Percentiles rank a stretch among this genome's conserved stretches.
phyloP scores from a whole-genome alignment of 805 yeast species.

The Metschnikowia similis region DNA sequence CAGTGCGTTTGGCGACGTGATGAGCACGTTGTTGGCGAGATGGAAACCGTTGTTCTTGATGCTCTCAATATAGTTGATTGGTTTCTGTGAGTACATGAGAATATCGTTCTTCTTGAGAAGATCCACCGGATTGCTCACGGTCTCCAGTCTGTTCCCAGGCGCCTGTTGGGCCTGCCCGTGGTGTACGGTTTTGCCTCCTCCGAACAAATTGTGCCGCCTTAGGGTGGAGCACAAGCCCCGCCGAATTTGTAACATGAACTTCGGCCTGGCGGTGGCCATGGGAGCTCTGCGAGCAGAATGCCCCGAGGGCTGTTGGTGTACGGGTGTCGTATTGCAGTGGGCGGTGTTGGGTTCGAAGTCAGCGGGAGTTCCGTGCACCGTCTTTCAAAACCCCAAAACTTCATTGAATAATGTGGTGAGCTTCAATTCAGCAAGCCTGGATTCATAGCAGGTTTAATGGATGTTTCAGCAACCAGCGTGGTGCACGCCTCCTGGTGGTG shows the following conservation, averaged over 20 bases:
- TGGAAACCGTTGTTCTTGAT: slow-evolving; percentile 53
- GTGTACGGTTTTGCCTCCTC: slow-evolving; percentile 23
- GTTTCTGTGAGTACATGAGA: slow-evolving; percentile 38
- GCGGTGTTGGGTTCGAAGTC: too few species aligned
- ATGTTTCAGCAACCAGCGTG: too few species aligned
- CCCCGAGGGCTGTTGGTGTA: background rate
- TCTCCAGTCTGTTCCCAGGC: slow-evolving; percentile 36
- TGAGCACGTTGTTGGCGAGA: slow-evolving; percentile 50
- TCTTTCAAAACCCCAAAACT: too few species aligned
- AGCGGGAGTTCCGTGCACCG: too few species aligned
- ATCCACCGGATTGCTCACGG: slow-evolving; percentile 41
- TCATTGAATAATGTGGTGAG: too few species aligned
- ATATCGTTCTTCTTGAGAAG: slow-evolving; percentile 41
- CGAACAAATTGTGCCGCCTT: slow-evolving; percentile 21
- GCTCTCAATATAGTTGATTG: slow-evolving; percentile 40
- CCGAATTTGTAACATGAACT: background rate
- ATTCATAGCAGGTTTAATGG: too few species aligned
- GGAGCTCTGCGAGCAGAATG: background rate
- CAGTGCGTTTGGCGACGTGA: slow-evolving; percentile 37
- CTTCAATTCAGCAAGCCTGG: too few species aligned
- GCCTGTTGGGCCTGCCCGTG: slow-evolving; percentile 17
- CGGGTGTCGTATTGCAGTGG: background rate
- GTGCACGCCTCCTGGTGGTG: too few species aligned
- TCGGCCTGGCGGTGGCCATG: background rate
- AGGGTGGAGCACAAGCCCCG: slow-evolving; percentile 1